Evolutionary conservation across 495 filamentous ascomycete species (phyloP).

Genomic region (Chlorociboria aeruginascens): DNA sequence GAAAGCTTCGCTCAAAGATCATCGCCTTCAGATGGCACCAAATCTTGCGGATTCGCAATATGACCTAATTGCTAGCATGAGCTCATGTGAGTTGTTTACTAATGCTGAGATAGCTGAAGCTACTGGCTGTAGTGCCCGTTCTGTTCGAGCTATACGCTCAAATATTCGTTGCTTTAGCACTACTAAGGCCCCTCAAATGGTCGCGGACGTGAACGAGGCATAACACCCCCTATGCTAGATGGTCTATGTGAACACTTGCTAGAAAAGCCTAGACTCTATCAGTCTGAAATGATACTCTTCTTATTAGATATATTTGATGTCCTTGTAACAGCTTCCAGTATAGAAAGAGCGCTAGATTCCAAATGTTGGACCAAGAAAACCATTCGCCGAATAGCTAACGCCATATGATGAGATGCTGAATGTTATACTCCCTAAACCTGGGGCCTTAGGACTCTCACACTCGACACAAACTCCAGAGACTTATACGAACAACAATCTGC

Average conservation of each 20-base stretch:
- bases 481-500: no score
- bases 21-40: no score
- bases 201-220: constrained; percentile 12
- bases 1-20: no score
- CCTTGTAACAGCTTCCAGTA: constrained; percentile 11
- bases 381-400: constrained; percentile 14
- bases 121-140: no score
- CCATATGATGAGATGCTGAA: no score
- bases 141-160: constrained; percentile 18
- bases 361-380: constrained; percentile 22
- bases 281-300: constrained; percentile 23
- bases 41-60: no score
- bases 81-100: no score
- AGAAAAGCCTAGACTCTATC: constrained; percentile 9
- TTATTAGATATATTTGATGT: constrained; percentile 22
- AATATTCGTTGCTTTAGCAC: constrained; percentile 23
- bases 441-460: no score
- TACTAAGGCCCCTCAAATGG: constrained; percentile 20
- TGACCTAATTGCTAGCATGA: no score
- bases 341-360: constrained; percentile 18
- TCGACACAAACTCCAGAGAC: no score
- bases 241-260: constrained; percentile 8
- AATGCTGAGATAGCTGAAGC: no score
- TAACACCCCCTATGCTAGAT: constrained; percentile 21
- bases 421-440: no score